Percentiles rank a stretch among this genome's conserved stretches.
phyloP scores from a whole-genome alignment of 148 eudicot genomes.

The Chenopodium quinoa region DNA sequence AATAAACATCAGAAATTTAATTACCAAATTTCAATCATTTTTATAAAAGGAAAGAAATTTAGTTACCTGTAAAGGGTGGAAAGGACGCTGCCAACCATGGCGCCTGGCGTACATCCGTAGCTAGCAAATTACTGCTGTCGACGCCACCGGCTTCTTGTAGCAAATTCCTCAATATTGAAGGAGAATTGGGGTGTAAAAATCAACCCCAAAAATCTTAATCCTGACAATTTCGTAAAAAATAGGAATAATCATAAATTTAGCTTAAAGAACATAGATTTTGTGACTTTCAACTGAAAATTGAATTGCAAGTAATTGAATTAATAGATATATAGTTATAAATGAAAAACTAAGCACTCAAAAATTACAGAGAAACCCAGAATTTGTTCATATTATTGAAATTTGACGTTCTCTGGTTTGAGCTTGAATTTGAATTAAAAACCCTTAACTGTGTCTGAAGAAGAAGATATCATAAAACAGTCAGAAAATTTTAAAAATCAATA shows the following conservation, averaged over 20 bases:
- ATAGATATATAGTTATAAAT: too few species aligned
- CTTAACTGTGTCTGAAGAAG: background rate
- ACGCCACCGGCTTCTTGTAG: background rate
- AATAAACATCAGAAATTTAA: background rate
- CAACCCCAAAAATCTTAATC: background rate
- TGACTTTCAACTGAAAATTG: background rate
- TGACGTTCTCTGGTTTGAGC: background rate
- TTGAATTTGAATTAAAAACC: background rate
- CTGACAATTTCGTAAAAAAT: background rate
- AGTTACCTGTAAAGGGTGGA: slow-evolving; percentile 82
- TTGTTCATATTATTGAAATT: too few species aligned
- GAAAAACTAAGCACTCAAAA: too few species aligned
- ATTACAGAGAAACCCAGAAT: background rate
- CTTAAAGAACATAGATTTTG: background rate
- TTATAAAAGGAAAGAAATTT: background rate
- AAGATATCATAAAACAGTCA: too few species aligned
- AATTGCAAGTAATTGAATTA: too few species aligned
- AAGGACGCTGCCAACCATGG: slow-evolving; percentile 96
- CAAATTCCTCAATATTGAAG: too few species aligned
- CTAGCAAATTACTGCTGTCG: background rate
- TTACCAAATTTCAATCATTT: too few species aligned
- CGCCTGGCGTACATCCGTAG: slow-evolving; percentile 39
- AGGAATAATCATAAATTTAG: background rate
- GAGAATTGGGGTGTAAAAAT: too few species aligned
- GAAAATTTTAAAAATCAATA: too few species aligned